Percentiles rank a stretch among this genome's conserved stretches.
Conservation (phyloP, 768 basidiomycete species). For the Lactarius evosmus region DNA sequence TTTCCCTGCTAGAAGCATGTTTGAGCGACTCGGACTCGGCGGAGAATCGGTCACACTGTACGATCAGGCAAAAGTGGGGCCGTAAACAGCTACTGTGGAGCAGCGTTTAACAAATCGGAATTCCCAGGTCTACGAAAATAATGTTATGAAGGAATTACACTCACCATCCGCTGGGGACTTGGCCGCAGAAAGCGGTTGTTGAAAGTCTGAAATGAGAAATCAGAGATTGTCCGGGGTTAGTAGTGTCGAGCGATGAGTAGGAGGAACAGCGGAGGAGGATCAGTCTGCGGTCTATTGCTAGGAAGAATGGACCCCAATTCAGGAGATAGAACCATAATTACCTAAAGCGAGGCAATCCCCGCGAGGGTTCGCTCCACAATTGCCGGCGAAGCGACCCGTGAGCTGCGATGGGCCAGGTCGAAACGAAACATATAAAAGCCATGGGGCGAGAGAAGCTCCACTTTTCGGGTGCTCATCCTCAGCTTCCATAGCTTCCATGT, state of each 20-base stretch:
- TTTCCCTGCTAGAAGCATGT: background rate
- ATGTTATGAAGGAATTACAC: background rate
- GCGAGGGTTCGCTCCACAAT: conserved; percentile 9
- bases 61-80: background rate
- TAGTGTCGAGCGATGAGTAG: background rate
- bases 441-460: conserved; percentile 5
- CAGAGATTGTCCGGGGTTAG: background rate
- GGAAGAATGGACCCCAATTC: background rate
- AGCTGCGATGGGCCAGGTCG: background rate
- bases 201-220: background rate
- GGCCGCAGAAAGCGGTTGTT: background rate
- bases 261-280: background rate
- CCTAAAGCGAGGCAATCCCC: background rate
- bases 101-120: background rate
- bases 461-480: background rate
- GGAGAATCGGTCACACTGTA: background rate
- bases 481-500: conserved; percentile 18
- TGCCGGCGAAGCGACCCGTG: conserved; percentile 1
- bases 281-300: background rate
- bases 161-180: background rate
- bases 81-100: background rate
- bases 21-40: background rate
- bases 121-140: background rate
- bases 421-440: conserved; percentile 18
- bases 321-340: background rate